A percentile compares a stretch with the other conserved stretches of the same genome.
These are phyloP conservation scores for Aspergillus intermedius DNA, from an alignment of 2,329 filamentous ascomycete genomes.

Conservation along the genomic window DNA sequence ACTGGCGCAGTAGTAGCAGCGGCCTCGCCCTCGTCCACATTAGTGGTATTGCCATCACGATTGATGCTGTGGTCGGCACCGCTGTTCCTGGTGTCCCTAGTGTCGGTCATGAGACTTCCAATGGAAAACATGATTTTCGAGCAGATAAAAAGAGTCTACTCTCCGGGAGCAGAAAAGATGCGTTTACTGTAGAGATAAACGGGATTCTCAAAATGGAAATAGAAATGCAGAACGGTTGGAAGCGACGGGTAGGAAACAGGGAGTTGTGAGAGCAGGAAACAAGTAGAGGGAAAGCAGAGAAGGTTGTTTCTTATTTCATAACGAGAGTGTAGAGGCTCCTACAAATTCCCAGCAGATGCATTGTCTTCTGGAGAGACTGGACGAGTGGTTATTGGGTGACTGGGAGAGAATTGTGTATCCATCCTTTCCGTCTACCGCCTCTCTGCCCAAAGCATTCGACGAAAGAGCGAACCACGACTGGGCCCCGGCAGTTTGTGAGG, in stretches of 20 bases:
- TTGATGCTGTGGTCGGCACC: no score
- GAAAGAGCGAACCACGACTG: constrained; percentile 31
- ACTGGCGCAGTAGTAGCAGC: no score
- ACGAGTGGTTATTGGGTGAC: not conserved
- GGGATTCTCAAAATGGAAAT: no score
- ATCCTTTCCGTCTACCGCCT: constrained; percentile 33
- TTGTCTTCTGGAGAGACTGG: not conserved
- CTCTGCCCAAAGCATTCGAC: constrained; percentile 25
- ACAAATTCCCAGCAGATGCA: constrained; percentile 35
- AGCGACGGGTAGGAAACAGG: not conserved
- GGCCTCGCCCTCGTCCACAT: no score
- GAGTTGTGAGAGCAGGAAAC: not conserved
- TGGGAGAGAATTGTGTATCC: constrained; percentile 31
- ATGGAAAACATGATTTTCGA: no score
- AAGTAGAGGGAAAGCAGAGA: not conserved
- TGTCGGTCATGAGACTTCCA: no score
- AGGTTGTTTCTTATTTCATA: constrained; percentile 1
- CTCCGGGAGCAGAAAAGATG: no score
- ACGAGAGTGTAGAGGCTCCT: constrained; percentile 20
- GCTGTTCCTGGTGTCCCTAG: no score
- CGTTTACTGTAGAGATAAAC: no score
- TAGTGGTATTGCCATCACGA: no score
- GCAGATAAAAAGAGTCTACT: no score
- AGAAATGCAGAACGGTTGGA: no score
- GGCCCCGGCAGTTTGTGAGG: constrained; percentile 3